Percentiles rank a stretch among this genome's conserved stretches.
Conservation (phyloP, 208 protist species). For the Strigomonas culicis region DNA sequence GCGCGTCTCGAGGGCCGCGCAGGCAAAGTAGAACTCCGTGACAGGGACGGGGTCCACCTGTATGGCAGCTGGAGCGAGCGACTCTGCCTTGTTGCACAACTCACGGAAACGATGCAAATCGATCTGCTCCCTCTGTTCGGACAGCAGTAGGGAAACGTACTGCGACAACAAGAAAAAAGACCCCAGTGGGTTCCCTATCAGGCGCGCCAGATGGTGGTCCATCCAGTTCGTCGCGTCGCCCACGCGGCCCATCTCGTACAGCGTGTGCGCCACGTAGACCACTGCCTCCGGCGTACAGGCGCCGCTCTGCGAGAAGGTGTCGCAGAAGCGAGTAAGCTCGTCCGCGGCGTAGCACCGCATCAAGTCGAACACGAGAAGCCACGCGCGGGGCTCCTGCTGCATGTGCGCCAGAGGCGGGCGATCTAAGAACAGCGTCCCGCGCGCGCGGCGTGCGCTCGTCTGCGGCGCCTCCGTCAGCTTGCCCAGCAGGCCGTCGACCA, state of each 20-base stretch:
- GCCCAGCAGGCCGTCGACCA: conserved; percentile 12
- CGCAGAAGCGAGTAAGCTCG: conserved; percentile 17
- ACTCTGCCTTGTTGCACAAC: conserved; percentile 39
- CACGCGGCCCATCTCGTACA: conserved; percentile 23
- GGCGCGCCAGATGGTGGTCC: conserved; percentile 37
- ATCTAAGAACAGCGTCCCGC: conserved; percentile 17
- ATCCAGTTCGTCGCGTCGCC: conserved; percentile 27
- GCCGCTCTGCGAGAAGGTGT: conserved; percentile 21
- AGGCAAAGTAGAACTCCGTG: conserved; percentile 55
- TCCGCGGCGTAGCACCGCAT: conserved; percentile 19
- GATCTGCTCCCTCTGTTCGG: neutral
- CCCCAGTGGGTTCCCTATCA: conserved; percentile 25
- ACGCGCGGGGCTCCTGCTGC: conserved; percentile 21
- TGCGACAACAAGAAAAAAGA: conserved; percentile 57
- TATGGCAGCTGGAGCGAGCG: conserved; percentile 30
- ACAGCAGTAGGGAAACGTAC: conserved; percentile 51
- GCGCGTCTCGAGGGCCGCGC: conserved; percentile 46
- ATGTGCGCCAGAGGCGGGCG: conserved; percentile 1
- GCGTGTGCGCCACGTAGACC: conserved; percentile 41
- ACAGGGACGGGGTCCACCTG: conserved; percentile 24
- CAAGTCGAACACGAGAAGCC: conserved; percentile 41
- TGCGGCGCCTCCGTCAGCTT: conserved; percentile 12
- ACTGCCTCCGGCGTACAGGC: conserved; percentile 57
- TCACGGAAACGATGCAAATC: conserved; percentile 70
- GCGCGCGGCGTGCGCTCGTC: conserved; percentile 2